Evolutionary conservation across 140 eudicot genomes (phyloP), one percentile per base, ranked within the genome.

Genomic region (Bidens hawaiensis): DNA sequence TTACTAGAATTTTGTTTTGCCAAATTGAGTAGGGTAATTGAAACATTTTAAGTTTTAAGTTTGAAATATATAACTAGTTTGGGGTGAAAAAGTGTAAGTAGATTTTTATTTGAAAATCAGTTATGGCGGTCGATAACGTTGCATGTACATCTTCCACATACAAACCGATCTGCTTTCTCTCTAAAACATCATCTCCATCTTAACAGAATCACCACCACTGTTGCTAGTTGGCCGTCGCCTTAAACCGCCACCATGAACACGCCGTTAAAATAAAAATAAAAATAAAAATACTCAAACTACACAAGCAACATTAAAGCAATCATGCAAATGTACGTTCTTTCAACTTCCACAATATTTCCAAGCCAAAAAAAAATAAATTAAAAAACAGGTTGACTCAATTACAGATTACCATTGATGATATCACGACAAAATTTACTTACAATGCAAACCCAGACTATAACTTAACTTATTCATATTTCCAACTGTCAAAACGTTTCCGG

Each of bases 401-500:
- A 74, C 79, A 66, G n/a, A 15, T 65, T 57, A 54, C 79, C 68
- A 59, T 27, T 40, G n/a, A n/a, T n/a, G n/a, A n/a, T n/a, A 57
- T 28, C 55, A 66, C 26, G 73, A 74, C 74, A 74, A 74, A 74
- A 74, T 34, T 73, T 74, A 74, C 69, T 74, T 74, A 74, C 78
- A 74, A 74, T 22, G 72, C 54, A 59, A 59, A 49, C 13, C 79
- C 56, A 67, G 9, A 66, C 21, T 49, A 38, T 59, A 40, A 12
- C n/a, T n/a, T n/a, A n/a, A n/a, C 46, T 25, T 67, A 48, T 60
- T 58, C 52, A 28, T 60, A 59, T 51, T 40, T 36, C 26, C 63
- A 56, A 41, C 67, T 27, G 21, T 77, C 78, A 85, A 66, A 85
- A 79, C 70, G 75, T n/a, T 63, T 80, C 84, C n/a, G 97, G 97